phyloP scores from a whole-genome alignment of 108 stramenopile genomes.

The Asterionellopsis glacialis region DNA sequence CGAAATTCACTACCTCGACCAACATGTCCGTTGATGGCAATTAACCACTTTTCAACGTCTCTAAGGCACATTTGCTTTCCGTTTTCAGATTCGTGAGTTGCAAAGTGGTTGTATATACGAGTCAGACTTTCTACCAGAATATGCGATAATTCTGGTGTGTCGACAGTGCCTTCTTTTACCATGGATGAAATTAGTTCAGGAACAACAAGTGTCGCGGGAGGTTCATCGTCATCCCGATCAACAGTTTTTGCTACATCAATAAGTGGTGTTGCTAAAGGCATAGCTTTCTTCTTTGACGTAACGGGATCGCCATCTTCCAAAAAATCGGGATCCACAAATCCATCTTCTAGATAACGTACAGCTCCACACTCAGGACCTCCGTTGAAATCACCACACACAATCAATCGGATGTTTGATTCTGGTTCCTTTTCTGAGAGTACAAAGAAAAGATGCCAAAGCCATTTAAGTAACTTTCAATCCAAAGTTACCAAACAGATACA shows the following conservation, averaged over 20 bases:
- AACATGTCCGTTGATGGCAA: conserved; percentile 64
- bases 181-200: conserved; percentile 73
- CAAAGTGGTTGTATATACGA: conserved; percentile 48
- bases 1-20: conserved; percentile 80
- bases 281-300: conserved; percentile 49
- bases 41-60: conserved; percentile 82
- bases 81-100: conserved; percentile 19
- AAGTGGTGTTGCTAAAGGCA: conserved; percentile 50
- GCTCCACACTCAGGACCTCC: conserved; percentile 79
- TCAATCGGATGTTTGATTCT: conserved; percentile 35
- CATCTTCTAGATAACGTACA: conserved; percentile 67
- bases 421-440: conserved; percentile 19
- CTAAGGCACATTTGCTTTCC: conserved; percentile 49
- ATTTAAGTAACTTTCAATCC: background rate
- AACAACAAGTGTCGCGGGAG: conserved; percentile 79
- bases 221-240: conserved; percentile 12
- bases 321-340: conserved; percentile 60
- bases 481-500: background rate
- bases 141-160: conserved; percentile 44
- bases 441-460: background rate
- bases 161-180: conserved; percentile 47
- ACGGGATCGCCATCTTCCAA: conserved; percentile 76
- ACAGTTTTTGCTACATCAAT: conserved; percentile 31
- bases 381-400: conserved; percentile 91
- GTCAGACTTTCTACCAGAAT: conserved; percentile 50